phyloP scores from a whole-genome alignment of 257 asterid genomes.

The Verbena officinalis region DNA sequence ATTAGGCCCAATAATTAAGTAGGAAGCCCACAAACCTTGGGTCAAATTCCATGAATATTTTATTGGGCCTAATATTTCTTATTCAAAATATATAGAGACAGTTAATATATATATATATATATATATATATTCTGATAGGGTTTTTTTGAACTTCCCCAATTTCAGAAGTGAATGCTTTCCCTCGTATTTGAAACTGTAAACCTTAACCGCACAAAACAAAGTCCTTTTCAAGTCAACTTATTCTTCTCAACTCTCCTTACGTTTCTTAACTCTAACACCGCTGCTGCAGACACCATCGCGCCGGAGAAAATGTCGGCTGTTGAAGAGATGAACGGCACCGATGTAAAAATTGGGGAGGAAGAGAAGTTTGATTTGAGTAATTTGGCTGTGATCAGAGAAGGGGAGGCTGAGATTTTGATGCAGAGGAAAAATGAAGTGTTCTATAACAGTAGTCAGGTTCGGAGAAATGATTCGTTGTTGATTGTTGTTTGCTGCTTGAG shows the following conservation, averaged over 20 bases:
- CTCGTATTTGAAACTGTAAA: conserved; percentile 5
- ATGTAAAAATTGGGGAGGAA: conserved; percentile 38
- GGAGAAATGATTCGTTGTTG: not conserved
- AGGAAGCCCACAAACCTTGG: too few relatives aligned
- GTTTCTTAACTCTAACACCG: not conserved
- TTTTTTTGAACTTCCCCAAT: not conserved
- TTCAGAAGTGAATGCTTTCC: not conserved
- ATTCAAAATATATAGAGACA: too few relatives aligned
- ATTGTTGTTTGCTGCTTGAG: not conserved
- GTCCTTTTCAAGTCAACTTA: not conserved
- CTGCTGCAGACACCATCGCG: not conserved
- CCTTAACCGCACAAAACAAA: not conserved
- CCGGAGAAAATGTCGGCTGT: not conserved
- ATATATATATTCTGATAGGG: not conserved
- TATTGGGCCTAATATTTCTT: too few relatives aligned
- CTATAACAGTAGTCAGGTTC: conserved; percentile 68
- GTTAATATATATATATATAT: too few relatives aligned
- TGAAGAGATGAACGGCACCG: conserved; percentile 34
- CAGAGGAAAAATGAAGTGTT: conserved; percentile 67
- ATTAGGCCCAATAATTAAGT: too few relatives aligned
- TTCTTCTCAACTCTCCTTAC: not conserved
- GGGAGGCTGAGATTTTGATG: conserved; percentile 70
- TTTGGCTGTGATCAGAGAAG: conserved; percentile 54
- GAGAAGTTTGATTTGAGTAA: conserved; percentile 49
- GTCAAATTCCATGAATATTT: too few relatives aligned